phyloP scores from a whole-genome alignment of 2,329 filamentous ascomycete species.

The Sclerotinia subarctica region DNA sequence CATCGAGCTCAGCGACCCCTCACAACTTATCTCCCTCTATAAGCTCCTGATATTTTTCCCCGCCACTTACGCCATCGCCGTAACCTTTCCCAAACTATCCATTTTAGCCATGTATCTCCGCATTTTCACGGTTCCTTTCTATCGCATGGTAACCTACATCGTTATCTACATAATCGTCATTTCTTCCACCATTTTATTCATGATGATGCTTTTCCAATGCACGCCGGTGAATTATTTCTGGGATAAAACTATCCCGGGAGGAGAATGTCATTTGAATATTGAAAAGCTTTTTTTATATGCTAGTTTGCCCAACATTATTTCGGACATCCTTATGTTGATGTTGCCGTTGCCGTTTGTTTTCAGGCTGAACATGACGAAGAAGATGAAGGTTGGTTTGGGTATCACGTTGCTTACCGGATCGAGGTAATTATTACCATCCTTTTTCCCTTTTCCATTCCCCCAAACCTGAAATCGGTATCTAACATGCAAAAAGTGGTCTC shows the following conservation, averaged over 20 bases:
- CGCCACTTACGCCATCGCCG: slow-evolving; percentile 18
- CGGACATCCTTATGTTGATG: slow-evolving; percentile 41
- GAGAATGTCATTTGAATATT: slow-evolving; percentile 21
- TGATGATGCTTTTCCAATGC: slow-evolving; percentile 26
- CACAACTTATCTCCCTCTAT: not conserved
- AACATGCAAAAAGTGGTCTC: slow-evolving; percentile 19
- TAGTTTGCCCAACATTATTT: slow-evolving; percentile 44
- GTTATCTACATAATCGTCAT: slow-evolving; percentile 18
- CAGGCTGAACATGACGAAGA: slow-evolving; percentile 34
- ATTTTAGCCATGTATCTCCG: slow-evolving; percentile 25
- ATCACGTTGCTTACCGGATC: slow-evolving; percentile 18
- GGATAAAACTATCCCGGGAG: slow-evolving; percentile 23
- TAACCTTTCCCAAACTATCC: slow-evolving; percentile 25
- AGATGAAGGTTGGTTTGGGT: slow-evolving; percentile 15
- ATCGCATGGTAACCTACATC: slow-evolving; percentile 22
- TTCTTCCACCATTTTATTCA: slow-evolving; percentile 11
- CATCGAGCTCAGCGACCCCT: not conserved
- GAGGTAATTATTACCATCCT: slow-evolving; percentile 1
- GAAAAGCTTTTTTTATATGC: slow-evolving; percentile 44
- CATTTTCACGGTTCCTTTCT: slow-evolving; percentile 22
- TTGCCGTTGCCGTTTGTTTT: slow-evolving; percentile 38
- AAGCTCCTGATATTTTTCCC: slow-evolving; percentile 19
- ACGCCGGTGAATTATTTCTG: slow-evolving; percentile 24
- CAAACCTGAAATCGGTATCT: not conserved
- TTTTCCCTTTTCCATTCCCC: not conserved